phyloP scores from a whole-genome alignment of 768 basidiomycete genomes.

The Mycena maculata region DNA sequence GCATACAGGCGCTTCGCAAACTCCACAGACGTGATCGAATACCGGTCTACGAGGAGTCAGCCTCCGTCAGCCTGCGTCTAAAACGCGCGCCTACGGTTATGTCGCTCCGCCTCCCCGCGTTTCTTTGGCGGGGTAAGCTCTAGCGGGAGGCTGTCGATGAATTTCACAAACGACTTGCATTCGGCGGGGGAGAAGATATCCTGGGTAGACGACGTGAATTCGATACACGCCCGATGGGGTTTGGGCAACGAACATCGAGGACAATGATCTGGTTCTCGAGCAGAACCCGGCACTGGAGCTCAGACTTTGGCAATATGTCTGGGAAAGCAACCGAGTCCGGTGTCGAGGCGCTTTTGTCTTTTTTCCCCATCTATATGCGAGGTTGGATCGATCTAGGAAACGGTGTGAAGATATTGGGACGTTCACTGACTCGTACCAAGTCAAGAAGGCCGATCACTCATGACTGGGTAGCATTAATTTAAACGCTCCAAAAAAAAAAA shows the following conservation, averaged over 20 bases:
- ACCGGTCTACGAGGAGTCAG: constrained; percentile 58
- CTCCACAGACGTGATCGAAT: constrained; percentile 65
- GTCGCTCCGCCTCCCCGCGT: constrained; percentile 75
- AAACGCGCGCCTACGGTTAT: constrained; percentile 67
- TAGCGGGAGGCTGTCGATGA: constrained; percentile 69
- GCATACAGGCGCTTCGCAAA: constrained; percentile 68
- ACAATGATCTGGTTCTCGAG: constrained; percentile 75
- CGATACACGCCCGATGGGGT: not conserved
- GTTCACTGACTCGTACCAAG: no score
- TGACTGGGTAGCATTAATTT: no score
- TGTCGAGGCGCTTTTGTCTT: constrained; percentile 7
- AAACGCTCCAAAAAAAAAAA: no score
- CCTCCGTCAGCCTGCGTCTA: not conserved
- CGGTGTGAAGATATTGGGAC: no score
- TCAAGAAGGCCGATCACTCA: no score
- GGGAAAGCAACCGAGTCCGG: constrained; percentile 51
- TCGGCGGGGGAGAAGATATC: constrained; percentile 68
- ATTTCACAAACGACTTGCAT: constrained; percentile 68
- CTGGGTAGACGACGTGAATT: constrained; percentile 45
- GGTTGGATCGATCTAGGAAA: not conserved
- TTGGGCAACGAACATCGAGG: constrained; percentile 59
- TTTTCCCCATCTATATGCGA: constrained; percentile 11
- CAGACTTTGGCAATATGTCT: constrained; percentile 54
- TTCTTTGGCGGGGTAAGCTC: constrained; percentile 79
- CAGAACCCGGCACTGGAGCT: constrained; percentile 58